phyloP scores from a whole-genome alignment of 768 basidiomycete genomes.

The Collybiopsis luxurians region DNA sequence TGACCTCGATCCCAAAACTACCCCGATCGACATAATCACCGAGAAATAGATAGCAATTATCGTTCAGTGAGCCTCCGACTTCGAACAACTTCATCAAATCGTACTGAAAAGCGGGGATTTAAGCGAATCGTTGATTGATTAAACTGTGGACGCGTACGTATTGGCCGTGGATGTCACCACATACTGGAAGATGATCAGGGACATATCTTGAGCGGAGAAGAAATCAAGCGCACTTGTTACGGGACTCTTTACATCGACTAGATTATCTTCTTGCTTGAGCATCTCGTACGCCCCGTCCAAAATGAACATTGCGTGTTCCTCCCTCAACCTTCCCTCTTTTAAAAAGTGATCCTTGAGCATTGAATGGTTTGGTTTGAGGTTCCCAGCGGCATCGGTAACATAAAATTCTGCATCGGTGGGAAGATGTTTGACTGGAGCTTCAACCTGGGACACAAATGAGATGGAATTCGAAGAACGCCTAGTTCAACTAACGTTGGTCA shows the following conservation, averaged over 20 bases:
- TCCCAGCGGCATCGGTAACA: constrained; percentile 44
- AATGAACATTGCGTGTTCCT: constrained; percentile 84
- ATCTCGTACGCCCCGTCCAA: constrained; percentile 64
- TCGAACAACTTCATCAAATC: constrained; percentile 98
- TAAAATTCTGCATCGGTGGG: constrained; percentile 80
- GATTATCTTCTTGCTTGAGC: constrained; percentile 74
- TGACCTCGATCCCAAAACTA: constrained; percentile 73
- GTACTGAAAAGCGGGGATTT: constrained; percentile 50
- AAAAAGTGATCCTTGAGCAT: constrained; percentile 91
- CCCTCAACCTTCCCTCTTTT: constrained; percentile 78
- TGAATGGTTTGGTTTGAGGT: constrained; percentile 65
- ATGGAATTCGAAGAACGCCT: neutral
- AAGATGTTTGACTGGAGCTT: constrained; percentile 57
- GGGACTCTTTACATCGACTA: constrained; percentile 84
- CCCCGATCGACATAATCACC: constrained; percentile 98
- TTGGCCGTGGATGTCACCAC: constrained; percentile 98
- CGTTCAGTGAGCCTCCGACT: constrained; percentile 79
- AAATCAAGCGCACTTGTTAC: constrained; percentile 70
- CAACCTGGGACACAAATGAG: constrained; percentile 44
- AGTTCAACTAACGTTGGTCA: neutral
- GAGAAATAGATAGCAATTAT: constrained; percentile 89
- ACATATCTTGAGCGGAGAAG: neutral
- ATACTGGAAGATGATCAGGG: constrained; percentile 49
- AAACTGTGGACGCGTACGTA: constrained; percentile 52
- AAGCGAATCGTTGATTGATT: neutral